These are phyloP conservation scores for Bruguiera parviflora DNA, from an alignment of 345 rosid genomes.

Conservation along the genomic window DNA sequence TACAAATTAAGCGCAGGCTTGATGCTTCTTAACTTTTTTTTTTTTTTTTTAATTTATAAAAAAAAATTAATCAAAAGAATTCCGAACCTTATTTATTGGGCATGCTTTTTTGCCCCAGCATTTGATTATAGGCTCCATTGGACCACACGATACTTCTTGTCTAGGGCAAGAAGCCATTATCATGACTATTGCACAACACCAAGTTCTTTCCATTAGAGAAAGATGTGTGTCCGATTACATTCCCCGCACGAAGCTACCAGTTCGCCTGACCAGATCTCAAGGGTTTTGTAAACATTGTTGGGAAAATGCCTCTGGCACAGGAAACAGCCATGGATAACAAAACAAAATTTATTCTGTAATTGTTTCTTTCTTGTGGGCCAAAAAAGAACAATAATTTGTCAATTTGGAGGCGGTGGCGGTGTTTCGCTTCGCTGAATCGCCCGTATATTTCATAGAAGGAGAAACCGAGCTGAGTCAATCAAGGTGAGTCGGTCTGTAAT, in stretches of 20 bases:
- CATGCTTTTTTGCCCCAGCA: conserved; percentile 3
- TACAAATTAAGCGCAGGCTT: neutral
- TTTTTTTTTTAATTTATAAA: neutral
- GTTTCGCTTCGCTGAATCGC: neutral
- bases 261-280: neutral
- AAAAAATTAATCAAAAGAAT: neutral
- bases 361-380: no score
- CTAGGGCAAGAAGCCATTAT: neutral
- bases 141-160: neutral
- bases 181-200: neutral
- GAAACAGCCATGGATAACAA: neutral
- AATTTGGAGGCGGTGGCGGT: no score
- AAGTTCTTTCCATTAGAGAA: neutral
- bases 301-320: neutral
- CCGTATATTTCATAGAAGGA: conserved; percentile 11
- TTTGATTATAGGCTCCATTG: neutral
- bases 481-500: conserved; percentile 17
- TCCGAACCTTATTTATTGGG: neutral
- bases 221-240: neutral
- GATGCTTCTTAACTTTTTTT: neutral
- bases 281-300: neutral
- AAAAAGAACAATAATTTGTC: no score
- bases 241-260: neutral
- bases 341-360: neutral
- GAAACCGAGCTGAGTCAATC: neutral